These are phyloP conservation scores for Tanacetum coccineum DNA, from an alignment of 129 eudicot genomes.

Conservation along the genomic window DNA sequence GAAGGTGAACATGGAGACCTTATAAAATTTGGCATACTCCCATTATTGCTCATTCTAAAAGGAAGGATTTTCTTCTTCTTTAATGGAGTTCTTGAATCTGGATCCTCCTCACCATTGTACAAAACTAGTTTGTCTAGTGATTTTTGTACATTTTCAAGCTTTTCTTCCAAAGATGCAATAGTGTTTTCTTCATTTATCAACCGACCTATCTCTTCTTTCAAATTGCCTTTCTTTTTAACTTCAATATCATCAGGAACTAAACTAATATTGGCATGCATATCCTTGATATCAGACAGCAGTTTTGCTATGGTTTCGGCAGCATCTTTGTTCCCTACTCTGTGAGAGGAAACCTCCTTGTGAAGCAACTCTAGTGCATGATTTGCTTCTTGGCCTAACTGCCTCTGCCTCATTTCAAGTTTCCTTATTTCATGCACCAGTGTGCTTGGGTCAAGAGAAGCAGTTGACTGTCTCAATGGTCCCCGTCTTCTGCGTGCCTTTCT, in stretches of 20 bases:
- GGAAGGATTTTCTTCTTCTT: conserved; percentile 60
- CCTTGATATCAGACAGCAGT: conserved; percentile 72
- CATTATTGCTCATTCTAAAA: conserved; percentile 52
- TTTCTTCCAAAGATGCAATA: conserved; percentile 70
- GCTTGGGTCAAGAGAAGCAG: conserved; percentile 54
- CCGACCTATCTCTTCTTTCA: conserved; percentile 79
- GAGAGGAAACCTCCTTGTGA: conserved; percentile 75
- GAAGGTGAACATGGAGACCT: conserved; percentile 82
- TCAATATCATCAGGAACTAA: conserved; percentile 41
- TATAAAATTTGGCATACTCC: conserved; percentile 62
- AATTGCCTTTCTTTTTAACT: conserved; percentile 45
- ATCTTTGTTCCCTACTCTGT: conserved; percentile 57
- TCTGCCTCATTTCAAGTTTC: conserved; percentile 82
- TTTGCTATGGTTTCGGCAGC: conserved; percentile 68
- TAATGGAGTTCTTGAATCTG: conserved; percentile 45
- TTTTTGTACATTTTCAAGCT: conserved; percentile 83
- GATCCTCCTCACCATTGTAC: conserved; percentile 46
- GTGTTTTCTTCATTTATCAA: conserved; percentile 59
- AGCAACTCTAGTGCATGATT: conserved; percentile 75
- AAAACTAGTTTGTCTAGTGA: conserved; percentile 61
- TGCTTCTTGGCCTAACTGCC: conserved; percentile 97
- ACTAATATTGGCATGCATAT: conserved; percentile 45
- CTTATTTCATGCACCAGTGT: conserved; percentile 74
- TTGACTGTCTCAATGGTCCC: conserved; percentile 48
- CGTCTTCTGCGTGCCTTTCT: conserved; percentile 38